Conservation (phyloP, 257 asterid genomes). For the Solanum pennellii region DNA sequence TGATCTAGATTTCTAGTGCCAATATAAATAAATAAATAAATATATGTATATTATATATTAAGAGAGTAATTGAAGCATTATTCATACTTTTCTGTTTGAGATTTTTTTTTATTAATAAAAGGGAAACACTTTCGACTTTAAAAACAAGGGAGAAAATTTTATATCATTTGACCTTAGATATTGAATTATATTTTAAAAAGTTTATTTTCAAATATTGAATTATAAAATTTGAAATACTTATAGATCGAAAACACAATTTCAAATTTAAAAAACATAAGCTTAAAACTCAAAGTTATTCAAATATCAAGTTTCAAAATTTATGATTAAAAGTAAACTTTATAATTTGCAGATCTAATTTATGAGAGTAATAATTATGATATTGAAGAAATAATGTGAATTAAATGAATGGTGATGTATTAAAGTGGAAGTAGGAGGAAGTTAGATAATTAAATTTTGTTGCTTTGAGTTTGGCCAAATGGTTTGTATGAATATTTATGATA, state of each 20-base stretch:
- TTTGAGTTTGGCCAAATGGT: background rate
- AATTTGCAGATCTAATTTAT: background rate
- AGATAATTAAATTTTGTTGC: background rate
- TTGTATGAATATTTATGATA: background rate
- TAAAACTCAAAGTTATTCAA: background rate
- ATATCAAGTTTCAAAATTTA: too few species aligned
- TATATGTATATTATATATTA: too few species aligned
- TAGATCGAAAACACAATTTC: too few species aligned
- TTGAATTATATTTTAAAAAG: too few species aligned
- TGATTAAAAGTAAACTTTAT: background rate
- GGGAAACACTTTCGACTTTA: too few species aligned
- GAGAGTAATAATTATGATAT: background rate
- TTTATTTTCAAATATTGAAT: too few species aligned
- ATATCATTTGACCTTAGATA: background rate
- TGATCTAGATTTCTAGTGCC: background rate
- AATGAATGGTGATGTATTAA: background rate
- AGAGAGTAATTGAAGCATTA: background rate
- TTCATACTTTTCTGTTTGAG: background rate
- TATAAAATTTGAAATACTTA: too few species aligned
- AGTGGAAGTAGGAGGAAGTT: background rate
- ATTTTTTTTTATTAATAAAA: too few species aligned
- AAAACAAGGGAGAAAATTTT: too few species aligned
- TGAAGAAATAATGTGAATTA: background rate
- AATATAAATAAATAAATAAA: too few species aligned
- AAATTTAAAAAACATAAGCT: too few species aligned